phyloP scores from a whole-genome alignment of 2,329 filamentous ascomycete species.

The Cordyceps cateniannulata region DNA sequence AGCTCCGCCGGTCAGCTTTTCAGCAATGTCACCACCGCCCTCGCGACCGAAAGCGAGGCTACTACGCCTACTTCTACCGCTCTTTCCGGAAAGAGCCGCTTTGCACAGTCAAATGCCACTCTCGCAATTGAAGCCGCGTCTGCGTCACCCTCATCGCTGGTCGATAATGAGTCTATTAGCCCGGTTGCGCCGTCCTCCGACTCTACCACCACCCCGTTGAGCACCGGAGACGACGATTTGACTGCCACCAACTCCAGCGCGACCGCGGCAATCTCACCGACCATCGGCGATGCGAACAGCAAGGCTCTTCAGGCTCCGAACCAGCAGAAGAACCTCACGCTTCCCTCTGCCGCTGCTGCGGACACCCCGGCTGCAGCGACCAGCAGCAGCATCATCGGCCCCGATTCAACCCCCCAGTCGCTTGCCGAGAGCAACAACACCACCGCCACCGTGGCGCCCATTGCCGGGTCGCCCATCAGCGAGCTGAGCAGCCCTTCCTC shows the following conservation, averaged over 20 bases:
- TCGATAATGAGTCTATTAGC: too few relatives aligned
- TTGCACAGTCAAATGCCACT: too few relatives aligned
- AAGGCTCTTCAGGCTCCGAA: background rate
- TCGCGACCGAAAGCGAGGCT: background rate
- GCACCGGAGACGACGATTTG: too few relatives aligned
- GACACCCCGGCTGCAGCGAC: background rate
- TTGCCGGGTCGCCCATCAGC: background rate
- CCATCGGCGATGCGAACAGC: too few relatives aligned
- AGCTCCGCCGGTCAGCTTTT: background rate
- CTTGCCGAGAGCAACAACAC: background rate
- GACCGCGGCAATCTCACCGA: background rate
- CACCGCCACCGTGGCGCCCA: background rate
- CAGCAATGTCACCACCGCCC: background rate
- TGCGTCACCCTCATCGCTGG: too few relatives aligned
- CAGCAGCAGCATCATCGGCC: background rate
- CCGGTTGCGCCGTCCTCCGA: too few relatives aligned
- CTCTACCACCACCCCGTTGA: too few relatives aligned
- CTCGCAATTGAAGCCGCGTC: too few relatives aligned
- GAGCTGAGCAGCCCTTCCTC: background rate
- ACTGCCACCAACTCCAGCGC: too few relatives aligned
- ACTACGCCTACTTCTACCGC: background rate
- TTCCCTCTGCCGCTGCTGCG: background rate
- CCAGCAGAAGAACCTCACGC: background rate
- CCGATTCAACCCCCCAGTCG: background rate
- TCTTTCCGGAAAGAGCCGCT: too few relatives aligned